These are phyloP conservation scores for Aspergillus tamarii DNA, from an alignment of 2,329 filamentous ascomycete species.

Conservation along the genomic window DNA sequence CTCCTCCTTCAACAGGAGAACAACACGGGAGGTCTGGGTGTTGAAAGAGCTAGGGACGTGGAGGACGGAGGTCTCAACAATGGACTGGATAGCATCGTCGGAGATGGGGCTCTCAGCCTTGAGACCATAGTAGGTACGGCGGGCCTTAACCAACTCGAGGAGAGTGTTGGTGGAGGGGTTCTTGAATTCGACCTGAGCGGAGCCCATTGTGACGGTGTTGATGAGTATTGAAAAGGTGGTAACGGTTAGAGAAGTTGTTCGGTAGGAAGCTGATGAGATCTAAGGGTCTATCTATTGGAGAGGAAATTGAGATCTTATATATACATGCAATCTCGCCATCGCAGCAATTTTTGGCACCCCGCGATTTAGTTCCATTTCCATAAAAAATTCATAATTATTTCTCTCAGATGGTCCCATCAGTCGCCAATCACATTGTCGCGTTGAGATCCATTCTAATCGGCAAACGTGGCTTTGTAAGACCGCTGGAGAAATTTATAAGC, in stretches of 20 bases:
- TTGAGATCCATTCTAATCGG: background rate
- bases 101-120: slow-evolving; percentile 38
- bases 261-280: background rate
- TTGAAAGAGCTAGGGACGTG: slow-evolving; percentile 83
- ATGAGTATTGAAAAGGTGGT: background rate
- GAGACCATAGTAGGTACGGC: slow-evolving; percentile 36
- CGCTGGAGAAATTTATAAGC: background rate
- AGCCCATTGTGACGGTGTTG: slow-evolving; percentile 43
- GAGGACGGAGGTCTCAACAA: slow-evolving; percentile 54
- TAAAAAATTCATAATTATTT: background rate
- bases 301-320: background rate
- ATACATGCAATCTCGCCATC: background rate
- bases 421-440: background rate
- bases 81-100: slow-evolving; percentile 35
- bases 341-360: background rate
- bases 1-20: slow-evolving; percentile 78
- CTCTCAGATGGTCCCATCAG: background rate
- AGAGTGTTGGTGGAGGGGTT: slow-evolving; percentile 36
- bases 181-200: slow-evolving; percentile 36
- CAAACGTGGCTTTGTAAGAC: background rate
- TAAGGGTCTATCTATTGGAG: background rate
- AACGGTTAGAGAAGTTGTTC: background rate
- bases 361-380: background rate
- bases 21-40: slow-evolving; percentile 76
- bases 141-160: slow-evolving; percentile 35